Evolutionary conservation across 306 rosid genomes (phyloP).

Genomic region (Ormosia semicastrata): DNA sequence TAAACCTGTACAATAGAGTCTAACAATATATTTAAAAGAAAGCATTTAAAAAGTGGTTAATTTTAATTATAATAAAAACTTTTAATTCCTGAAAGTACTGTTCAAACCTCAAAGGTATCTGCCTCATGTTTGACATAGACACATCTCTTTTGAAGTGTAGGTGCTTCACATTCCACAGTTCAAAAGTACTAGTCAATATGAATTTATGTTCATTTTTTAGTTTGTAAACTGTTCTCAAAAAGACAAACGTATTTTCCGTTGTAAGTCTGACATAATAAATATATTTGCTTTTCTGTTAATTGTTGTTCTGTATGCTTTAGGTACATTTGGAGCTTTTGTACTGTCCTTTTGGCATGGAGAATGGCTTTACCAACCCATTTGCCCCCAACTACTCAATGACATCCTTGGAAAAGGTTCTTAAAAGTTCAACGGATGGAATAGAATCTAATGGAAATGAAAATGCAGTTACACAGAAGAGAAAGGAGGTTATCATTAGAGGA

Average conservation of each 20-base stretch:
- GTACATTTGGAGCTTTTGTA: conserved; percentile 95
- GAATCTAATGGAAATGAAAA: conserved; percentile 63
- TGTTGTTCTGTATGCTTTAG: conserved; percentile 43
- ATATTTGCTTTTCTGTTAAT: conserved; percentile 19
- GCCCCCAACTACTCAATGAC: conserved; percentile 64
- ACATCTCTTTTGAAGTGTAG: background rate
- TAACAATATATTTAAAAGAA: background rate
- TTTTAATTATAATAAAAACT: background rate
- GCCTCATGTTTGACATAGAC: background rate
- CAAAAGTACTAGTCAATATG: conserved; percentile 5
- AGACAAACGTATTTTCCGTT: background rate
- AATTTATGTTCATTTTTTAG: conserved; percentile 2
- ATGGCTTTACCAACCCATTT: conserved; percentile 75
- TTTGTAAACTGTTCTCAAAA: background rate
- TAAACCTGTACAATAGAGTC: too few relatives aligned
- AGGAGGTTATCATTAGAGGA: conserved; percentile 89
- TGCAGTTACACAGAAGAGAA: conserved; percentile 60
- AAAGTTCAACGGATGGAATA: conserved; percentile 60
- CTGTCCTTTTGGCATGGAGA: conserved; percentile 79
- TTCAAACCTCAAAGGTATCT: background rate
- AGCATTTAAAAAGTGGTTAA: background rate
- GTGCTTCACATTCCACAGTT: background rate
- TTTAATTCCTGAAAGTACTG: background rate
- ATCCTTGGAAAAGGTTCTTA: conserved; percentile 81
- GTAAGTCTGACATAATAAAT: background rate